Base-by-base conservation (phyloP, 2,329 filamentous ascomycete species). In the Metarhizium sp. region DNA sequence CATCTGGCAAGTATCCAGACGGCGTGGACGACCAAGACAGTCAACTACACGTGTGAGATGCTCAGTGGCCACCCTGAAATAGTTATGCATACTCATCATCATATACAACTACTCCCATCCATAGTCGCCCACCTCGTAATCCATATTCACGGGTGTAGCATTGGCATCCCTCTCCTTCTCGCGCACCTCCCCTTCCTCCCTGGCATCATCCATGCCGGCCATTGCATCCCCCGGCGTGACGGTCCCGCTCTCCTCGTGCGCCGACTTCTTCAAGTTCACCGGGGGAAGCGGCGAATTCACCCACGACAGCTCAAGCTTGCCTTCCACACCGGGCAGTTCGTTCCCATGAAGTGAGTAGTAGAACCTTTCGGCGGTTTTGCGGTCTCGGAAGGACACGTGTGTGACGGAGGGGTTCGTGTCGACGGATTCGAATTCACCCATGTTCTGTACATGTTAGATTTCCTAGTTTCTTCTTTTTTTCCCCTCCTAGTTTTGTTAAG, bases 321-420 rank as follows among this genome's bases (percentile, higher is more conserved):
- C 84, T 1, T 77, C 71, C 11, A 89, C 71, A 6, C 82, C 80
- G 0, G 85, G 82, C 45, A 91, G 80, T 20, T 78, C 71, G 47
- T 77, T 77, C 49, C 75, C 75, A 50, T 79, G 67, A n/a, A 82
- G 70, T 32, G 79, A 75, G 62, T 81, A 80, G 72, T 79, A 81
- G 62, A 87, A 85, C 59, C 78, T 84, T 66, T 92, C 88, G 4
- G 87, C 88, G 14, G 86, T 85, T 65, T 81, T 82, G 56, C 84
- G 81, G 63, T 87, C 83, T 56, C 81, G 82, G 66, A 88, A 88
- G 6, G 78, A 79, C 52, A 88, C 78, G 53, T 78, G 72, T 1
- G 83, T 80, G 0, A 70, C 66, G 1, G 69, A 59, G 0, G 76
- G 67, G 2, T 73, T 74, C 4, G 74, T 72, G 38, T 81, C 75